Evolutionary conservation across 2,329 filamentous ascomycete genomes (phyloP).

Genomic region (Aspergillus arachidicola): DNA sequence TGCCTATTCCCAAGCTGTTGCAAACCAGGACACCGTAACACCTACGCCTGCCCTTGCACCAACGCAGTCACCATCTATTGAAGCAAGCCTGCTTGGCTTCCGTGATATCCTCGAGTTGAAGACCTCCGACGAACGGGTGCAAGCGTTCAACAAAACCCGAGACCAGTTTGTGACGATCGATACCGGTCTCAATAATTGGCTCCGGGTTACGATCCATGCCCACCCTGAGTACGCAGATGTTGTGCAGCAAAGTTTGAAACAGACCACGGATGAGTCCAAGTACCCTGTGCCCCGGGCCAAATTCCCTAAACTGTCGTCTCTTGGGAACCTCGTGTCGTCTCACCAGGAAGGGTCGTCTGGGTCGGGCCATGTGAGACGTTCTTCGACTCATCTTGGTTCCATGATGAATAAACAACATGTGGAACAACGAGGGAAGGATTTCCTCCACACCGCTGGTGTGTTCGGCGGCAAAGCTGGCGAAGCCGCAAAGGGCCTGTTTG

Average conservation of each 20-base stretch:
- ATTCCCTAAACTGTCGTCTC: conserved; percentile 44
- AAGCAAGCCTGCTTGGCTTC: conserved; percentile 60
- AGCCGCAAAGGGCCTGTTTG: conserved; percentile 86
- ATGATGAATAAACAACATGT: conserved; percentile 63
- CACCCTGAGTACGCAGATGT: conserved; percentile 58
- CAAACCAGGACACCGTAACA: conserved; percentile 10
- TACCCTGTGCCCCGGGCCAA: conserved; percentile 38
- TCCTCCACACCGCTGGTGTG: conserved; percentile 79
- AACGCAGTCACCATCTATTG: conserved; percentile 20
- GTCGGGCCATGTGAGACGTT: conserved; percentile 36
- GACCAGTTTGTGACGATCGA: conserved; percentile 71
- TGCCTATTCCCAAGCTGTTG: conserved; percentile 1
- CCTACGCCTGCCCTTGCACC: conserved; percentile 16
- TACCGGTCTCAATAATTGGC: conserved; percentile 70
- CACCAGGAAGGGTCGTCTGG: conserved; percentile 37
- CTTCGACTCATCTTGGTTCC: conserved; percentile 40
- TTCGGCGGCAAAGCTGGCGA: conserved; percentile 71
- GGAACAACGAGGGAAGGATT: conserved; percentile 82
- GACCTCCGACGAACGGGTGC: conserved; percentile 68
- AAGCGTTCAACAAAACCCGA: conserved; percentile 72
- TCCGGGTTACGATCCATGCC: conserved; percentile 51
- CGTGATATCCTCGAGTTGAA: conserved; percentile 75
- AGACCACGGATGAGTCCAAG: conserved; percentile 33
- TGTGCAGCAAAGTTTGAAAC: conserved; percentile 37
- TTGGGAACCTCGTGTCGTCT: conserved; percentile 32